These are phyloP conservation scores for Plantago major DNA, from an alignment of 257 asterid genomes.

Conservation along the genomic window DNA sequence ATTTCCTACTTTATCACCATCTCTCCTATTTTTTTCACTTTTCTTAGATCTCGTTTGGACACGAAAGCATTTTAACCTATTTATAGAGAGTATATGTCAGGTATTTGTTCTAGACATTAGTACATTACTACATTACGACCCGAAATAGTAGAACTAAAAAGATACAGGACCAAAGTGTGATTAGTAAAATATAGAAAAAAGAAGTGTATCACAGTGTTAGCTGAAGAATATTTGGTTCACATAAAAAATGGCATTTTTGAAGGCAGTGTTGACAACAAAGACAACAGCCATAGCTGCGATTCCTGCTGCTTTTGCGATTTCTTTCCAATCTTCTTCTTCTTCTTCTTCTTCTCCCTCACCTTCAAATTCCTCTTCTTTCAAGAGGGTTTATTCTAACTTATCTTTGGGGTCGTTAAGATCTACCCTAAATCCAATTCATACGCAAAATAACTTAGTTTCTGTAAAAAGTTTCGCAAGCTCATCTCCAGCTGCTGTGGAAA, in stretches of 20 bases:
- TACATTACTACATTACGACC: no score
- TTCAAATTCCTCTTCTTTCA: conserved; percentile 22
- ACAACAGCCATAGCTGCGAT: conserved; percentile 59
- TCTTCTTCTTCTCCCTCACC: no score
- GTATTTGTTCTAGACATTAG: no score
- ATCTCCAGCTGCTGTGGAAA: conserved; percentile 41
- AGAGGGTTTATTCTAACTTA: conserved; percentile 15
- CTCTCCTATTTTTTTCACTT: no score
- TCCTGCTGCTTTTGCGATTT: conserved; percentile 41
- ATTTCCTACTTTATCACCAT: no score
- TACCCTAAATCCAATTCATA: conserved; percentile 25
- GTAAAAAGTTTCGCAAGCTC: conserved; percentile 29
- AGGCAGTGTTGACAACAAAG: conserved; percentile 55
- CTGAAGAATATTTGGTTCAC: neutral
- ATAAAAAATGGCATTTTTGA: conserved; percentile 56
- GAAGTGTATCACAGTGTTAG: neutral
- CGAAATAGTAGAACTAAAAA: no score
- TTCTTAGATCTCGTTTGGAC: no score
- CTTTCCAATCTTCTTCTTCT: conserved; percentile 27
- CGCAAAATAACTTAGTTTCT: conserved; percentile 24
- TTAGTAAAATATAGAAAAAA: no score
- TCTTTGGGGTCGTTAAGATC: conserved; percentile 31
- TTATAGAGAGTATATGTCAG: no score
- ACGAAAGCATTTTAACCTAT: no score
- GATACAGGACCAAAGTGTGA: no score